Evolutionary conservation across 2,329 filamentous ascomycete species (phyloP).

Genomic region (Colletotrichum sp.): DNA sequence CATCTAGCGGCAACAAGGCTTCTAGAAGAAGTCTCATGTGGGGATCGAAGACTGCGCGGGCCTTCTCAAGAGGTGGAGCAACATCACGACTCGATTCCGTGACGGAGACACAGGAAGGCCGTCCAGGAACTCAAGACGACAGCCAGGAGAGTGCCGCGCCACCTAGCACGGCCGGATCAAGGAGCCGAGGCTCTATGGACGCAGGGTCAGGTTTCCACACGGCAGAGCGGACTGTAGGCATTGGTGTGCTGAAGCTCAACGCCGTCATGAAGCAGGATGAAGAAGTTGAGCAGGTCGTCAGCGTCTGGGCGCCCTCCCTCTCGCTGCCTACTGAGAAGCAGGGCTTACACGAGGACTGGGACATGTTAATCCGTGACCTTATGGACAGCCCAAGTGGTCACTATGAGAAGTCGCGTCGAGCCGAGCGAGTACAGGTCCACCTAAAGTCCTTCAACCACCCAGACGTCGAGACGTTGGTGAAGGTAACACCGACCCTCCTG

Average conservation of each 20-base stretch:
- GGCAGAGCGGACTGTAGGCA: constrained; percentile 73
- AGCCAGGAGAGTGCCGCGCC: constrained; percentile 49
- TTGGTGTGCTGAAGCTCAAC: constrained; percentile 80
- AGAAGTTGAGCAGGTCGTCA: constrained; percentile 77
- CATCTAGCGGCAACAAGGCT: constrained; percentile 48
- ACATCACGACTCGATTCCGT: constrained; percentile 59
- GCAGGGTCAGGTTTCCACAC: constrained; percentile 42
- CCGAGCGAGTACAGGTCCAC: constrained; percentile 81
- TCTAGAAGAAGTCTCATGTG: constrained; percentile 67
- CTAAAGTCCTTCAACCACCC: constrained; percentile 78
- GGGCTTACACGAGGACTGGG: constrained; percentile 69
- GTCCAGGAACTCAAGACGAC: constrained; percentile 43
- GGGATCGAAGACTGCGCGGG: constrained; percentile 58
- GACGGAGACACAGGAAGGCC: constrained; percentile 45
- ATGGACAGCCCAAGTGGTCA: constrained; percentile 74
- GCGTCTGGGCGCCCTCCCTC: constrained; percentile 74
- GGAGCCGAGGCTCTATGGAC: constrained; percentile 33
- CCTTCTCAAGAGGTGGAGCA: constrained; percentile 56
- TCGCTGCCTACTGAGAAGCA: constrained; percentile 60
- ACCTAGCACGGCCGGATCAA: constrained; percentile 63
- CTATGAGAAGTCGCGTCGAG: constrained; percentile 74
- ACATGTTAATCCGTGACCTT: constrained; percentile 75
- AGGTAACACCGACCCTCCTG: constrained; percentile 85
- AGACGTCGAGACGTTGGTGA: constrained; percentile 82
- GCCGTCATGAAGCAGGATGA: constrained; percentile 73